Base-by-base conservation (phyloP, 2,329 filamentous ascomycete genomes). In the Cytospora schulzeri region DNA sequence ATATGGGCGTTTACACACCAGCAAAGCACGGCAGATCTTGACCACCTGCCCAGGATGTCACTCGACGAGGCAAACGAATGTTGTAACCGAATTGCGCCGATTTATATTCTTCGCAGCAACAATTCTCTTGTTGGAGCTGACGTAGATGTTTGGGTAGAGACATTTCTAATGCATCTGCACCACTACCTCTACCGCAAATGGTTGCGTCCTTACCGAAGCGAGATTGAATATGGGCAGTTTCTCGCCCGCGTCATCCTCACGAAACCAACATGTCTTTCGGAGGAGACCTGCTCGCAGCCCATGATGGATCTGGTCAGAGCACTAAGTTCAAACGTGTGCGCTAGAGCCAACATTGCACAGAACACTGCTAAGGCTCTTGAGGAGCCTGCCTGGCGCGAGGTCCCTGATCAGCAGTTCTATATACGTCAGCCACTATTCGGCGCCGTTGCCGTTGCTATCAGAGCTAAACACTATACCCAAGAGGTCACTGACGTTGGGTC, bases 181-280 rank as follows among this genome's bases (percentile, higher is more conserved):
- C 24, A 48, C 24, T 60, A 60, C 22, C n/a, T 60, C 31, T 60
- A 33, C 45, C 19, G 33, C 17, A 50, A 60, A 26, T 52, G 57
- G 28, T 60, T 60, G n/a, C 41, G 26, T 51, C 41, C 41, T 5
- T 60, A 33, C 22, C 14, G 29, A 5, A 52, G 28, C 57, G 38
- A 60, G 22, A 52, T 60, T 19, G 57, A 60, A 4, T 60, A 31
- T 11, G 3, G 22, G 24, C 45, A 51, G 17, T 60, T 60, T 15
- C 41, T 52, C 12, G 38, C 57, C 4, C 50, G 48, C 38, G 17
- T 60, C 17, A 35, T 60, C 12, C 38, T 41, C 29, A 38, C 45
- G 29, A 24, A 33, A 28, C 41, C 41, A n/a, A 45, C n/a, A 9
- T 11, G 17, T 45, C 41, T n/a, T 45, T 19, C 41, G n/a, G 41